Conservation (phyloP, 306 rosid species). For the Spatholobus suberectus region DNA sequence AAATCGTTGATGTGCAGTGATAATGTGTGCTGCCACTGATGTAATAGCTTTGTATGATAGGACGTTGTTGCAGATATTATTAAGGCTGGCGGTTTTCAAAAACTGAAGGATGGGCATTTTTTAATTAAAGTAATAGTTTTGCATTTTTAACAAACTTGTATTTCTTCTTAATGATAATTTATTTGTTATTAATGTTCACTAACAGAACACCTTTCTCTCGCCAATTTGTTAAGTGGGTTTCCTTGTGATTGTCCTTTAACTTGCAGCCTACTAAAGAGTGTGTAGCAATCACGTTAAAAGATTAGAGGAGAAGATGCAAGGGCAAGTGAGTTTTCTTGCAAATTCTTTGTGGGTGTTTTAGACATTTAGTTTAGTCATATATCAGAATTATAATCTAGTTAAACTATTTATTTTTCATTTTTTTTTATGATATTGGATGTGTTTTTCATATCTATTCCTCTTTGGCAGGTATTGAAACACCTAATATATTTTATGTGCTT, state of each 20-base stretch:
- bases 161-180: not conserved
- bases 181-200: not conserved
- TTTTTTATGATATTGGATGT: too few species aligned
- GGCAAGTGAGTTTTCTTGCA: too few species aligned
- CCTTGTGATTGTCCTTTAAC: constrained; percentile 33
- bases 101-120: constrained; percentile 78
- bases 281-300: too few species aligned
- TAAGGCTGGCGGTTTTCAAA: constrained; percentile 84
- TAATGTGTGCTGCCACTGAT: constrained; percentile 25
- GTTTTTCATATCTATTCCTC: too few species aligned
- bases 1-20: constrained; percentile 8
- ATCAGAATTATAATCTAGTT: not conserved
- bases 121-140: not conserved
- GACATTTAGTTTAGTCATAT: too few species aligned
- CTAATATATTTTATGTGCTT: too few species aligned
- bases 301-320: too few species aligned
- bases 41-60: constrained; percentile 52
- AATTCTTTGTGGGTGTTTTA: too few species aligned
- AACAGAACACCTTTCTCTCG: not conserved
- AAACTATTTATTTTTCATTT: too few species aligned
- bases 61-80: constrained; percentile 82
- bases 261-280: too few species aligned
- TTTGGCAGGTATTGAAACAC: too few species aligned
- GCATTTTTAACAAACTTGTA: not conserved
- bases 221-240: too few species aligned